phyloP scores from a whole-genome alignment of 164 flowering plant genomes.

The Nelumbo lutea region DNA sequence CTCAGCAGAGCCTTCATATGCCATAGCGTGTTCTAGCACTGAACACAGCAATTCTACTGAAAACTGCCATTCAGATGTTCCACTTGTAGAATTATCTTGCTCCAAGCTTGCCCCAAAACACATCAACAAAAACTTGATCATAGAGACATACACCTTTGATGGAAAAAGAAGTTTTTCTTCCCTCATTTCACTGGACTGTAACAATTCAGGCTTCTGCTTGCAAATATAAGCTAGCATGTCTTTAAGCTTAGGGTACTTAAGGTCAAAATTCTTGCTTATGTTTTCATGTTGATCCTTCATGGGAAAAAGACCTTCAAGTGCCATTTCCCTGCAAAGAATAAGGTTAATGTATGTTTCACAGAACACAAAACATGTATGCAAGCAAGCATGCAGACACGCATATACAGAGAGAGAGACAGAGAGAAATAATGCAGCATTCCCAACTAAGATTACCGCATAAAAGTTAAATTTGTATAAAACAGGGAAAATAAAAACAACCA shows the following conservation, averaged over 20 bases:
- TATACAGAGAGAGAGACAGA: too few relatives aligned
- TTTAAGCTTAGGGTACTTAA: conserved; percentile 55
- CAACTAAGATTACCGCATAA: too few relatives aligned
- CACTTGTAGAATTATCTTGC: conserved; percentile 20
- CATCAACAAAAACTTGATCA: conserved; percentile 76
- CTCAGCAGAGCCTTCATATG: conserved; percentile 85
- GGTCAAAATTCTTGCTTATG: conserved; percentile 22
- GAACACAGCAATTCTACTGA: conserved; percentile 60
- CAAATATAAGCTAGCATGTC: conserved; percentile 72
- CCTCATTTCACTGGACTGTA: conserved; percentile 48
- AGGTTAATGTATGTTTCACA: neutral
- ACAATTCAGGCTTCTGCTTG: conserved; percentile 65
- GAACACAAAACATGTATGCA: too few relatives aligned
- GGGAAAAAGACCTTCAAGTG: conserved; percentile 79
- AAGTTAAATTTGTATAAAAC: too few relatives aligned
- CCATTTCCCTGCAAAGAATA: conserved; percentile 69
- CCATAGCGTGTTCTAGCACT: conserved; percentile 90
- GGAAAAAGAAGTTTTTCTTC: conserved; percentile 73
- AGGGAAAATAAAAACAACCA: too few relatives aligned
- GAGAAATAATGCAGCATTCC: too few relatives aligned
- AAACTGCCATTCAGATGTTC: conserved; percentile 33
- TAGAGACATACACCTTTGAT: conserved; percentile 63
- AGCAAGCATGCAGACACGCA: too few relatives aligned
- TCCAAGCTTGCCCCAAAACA: conserved; percentile 64
- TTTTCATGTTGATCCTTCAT: conserved; percentile 36